phyloP scores from a whole-genome alignment of 495 filamentous ascomycete genomes.

The Aspergillus conjunctus region DNA sequence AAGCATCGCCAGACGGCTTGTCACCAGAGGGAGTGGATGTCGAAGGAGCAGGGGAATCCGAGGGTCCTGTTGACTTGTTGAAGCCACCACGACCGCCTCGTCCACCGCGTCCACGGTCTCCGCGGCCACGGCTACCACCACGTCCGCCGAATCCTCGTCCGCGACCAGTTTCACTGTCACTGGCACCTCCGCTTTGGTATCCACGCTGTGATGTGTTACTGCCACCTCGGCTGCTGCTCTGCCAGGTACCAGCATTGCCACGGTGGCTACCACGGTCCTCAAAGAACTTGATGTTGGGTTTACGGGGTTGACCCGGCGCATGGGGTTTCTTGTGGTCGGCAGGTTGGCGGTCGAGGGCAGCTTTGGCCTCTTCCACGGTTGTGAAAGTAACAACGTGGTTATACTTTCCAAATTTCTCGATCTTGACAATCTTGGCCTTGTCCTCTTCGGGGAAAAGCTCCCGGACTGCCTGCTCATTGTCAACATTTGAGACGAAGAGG shows the following conservation, averaged over 20 bases:
- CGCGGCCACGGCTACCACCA: slow-evolving; percentile 37
- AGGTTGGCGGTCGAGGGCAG: slow-evolving; percentile 69
- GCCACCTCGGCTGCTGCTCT: slow-evolving; percentile 60
- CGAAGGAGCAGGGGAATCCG: slow-evolving; percentile 51
- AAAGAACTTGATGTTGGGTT: slow-evolving; percentile 81
- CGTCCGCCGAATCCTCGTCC: slow-evolving; percentile 48
- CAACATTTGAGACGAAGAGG: slow-evolving; percentile 81
- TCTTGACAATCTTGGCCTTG: slow-evolving; percentile 70
- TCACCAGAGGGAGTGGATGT: slow-evolving; percentile 55
- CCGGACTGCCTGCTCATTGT: slow-evolving; percentile 73
- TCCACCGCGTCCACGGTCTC: slow-evolving; percentile 51
- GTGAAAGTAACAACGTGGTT: slow-evolving; percentile 84
- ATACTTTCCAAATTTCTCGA: slow-evolving; percentile 73
- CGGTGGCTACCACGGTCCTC: slow-evolving; percentile 60
- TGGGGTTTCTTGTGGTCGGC: slow-evolving; percentile 70
- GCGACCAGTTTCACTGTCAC: slow-evolving; percentile 79
- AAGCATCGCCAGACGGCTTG: slow-evolving; percentile 54
- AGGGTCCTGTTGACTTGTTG: slow-evolving; percentile 46
- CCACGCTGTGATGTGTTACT: slow-evolving; percentile 59
- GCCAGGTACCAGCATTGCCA: slow-evolving; percentile 73
- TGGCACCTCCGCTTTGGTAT: slow-evolving; percentile 75
- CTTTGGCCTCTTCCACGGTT: slow-evolving; percentile 73
- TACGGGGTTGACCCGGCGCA: slow-evolving; percentile 62
- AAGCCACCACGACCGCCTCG: slow-evolving; percentile 54
- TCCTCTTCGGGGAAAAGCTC: slow-evolving; percentile 82